These are phyloP conservation scores for Plasmodium vivax DNA, from an alignment of 169 alveolate species.

Conservation along the genomic window DNA sequence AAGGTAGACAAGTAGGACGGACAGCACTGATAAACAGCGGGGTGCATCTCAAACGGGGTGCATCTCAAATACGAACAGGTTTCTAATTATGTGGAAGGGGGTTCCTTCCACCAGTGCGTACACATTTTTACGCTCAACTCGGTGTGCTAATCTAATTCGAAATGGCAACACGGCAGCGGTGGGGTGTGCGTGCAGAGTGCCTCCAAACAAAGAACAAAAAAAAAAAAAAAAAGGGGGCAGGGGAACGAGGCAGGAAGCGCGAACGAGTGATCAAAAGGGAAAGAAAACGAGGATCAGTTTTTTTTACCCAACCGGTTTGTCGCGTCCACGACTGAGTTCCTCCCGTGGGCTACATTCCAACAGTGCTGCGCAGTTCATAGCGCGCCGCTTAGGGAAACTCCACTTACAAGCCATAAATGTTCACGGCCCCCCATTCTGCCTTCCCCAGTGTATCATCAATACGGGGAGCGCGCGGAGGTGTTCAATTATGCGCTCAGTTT, in stretches of 20 bases:
- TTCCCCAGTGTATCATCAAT: background rate
- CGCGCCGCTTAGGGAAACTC: background rate
- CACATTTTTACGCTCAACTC: background rate
- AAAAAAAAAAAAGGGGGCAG: background rate
- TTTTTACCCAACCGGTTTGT: background rate
- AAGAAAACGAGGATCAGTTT: background rate
- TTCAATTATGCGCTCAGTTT: background rate
- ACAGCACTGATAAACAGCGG: background rate
- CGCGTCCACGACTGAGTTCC: background rate
- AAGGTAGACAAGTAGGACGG: background rate
- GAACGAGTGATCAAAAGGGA: background rate
- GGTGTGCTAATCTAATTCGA: background rate
- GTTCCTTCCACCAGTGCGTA: background rate
- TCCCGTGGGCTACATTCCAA: background rate
- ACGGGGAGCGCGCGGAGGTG: background rate
- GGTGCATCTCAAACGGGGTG: background rate
- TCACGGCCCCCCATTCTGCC: background rate
- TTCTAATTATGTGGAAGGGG: background rate
- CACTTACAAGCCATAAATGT: background rate
- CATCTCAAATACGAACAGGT: background rate
- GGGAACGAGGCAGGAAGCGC: background rate
- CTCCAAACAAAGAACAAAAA: constrained; percentile 8
- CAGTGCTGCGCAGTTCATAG: background rate
- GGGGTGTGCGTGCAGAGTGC: background rate
- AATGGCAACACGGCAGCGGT: background rate